Percentiles rank a stretch among this genome's conserved stretches.
These are phyloP conservation scores for Polytrichum formosum DNA, from an alignment of 225 moss, liverwort and hornwort genomes.

Conservation along the genomic window DNA sequence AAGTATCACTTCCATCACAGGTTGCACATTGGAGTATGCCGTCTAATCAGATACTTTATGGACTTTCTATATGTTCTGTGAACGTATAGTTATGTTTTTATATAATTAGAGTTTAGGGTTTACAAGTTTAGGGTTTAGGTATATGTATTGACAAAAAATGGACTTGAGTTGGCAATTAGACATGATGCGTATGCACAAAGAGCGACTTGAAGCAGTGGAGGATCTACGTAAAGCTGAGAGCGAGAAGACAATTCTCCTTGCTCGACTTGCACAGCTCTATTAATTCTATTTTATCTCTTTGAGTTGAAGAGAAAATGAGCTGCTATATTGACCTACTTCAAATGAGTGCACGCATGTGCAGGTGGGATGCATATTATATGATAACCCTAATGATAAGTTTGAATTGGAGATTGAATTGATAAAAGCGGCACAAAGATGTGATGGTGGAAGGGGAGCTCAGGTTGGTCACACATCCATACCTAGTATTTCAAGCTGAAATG, in stretches of 20 bases:
- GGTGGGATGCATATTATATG: constrained; percentile 65
- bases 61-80: no score
- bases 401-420: constrained; percentile 55
- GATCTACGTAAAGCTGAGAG: constrained; percentile 53
- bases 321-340: constrained; percentile 7
- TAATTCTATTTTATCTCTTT: no score
- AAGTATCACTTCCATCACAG: no score
- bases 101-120: no score
- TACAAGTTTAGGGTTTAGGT: no score
- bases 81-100: no score
- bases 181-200: constrained; percentile 59
- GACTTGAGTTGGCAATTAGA: constrained; percentile 25
- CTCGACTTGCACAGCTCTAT: constrained; percentile 54
- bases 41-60: no score
- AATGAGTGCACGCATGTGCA: constrained; percentile 19
- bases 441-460: constrained; percentile 55
- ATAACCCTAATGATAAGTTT: constrained; percentile 19
- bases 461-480: constrained; percentile 13
- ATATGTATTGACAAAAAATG: no score
- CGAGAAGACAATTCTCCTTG: constrained; percentile 54
- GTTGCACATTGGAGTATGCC: no score
- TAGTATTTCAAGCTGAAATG: neutral
- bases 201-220: constrained; percentile 58
- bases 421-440: constrained; percentile 46
- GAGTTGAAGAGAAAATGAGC: neutral